These are phyloP conservation scores for Tetraselmis striata DNA, from an alignment of 139 green algal genomes.

Conservation along the genomic window DNA sequence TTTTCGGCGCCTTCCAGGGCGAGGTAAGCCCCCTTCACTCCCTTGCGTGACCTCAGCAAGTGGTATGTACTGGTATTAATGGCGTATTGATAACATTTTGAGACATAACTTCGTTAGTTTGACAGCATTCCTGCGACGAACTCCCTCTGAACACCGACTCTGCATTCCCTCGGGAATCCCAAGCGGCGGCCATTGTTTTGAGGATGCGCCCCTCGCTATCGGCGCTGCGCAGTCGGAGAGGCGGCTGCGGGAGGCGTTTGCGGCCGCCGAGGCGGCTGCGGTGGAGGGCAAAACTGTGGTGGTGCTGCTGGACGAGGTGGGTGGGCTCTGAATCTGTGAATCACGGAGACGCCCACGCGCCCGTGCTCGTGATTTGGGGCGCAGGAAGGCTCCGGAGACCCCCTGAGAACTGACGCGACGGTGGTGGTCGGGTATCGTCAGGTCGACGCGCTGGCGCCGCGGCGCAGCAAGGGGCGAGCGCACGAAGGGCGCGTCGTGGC, in stretches of 20 bases:
- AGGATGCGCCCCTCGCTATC: too few species aligned
- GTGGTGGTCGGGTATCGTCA: too few species aligned
- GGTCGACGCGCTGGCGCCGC: constrained; percentile 78
- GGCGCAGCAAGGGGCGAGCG: constrained; percentile 38
- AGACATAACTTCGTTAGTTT: constrained; percentile 5
- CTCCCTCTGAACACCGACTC: too few species aligned
- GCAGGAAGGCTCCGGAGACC: too few species aligned
- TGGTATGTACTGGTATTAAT: too few species aligned
- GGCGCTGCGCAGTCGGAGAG: constrained; percentile 87
- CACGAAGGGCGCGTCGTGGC: constrained; percentile 82
- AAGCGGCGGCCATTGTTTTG: too few species aligned
- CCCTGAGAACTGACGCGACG: too few species aligned
- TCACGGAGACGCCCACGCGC: not conserved
- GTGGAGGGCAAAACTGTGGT: constrained; percentile 41
- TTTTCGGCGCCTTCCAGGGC: constrained; percentile 62
- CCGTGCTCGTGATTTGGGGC: too few species aligned
- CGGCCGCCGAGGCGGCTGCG: constrained; percentile 43
- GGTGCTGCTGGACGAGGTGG: constrained; percentile 83
- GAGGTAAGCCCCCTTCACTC: not conserved
- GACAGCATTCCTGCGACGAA: not conserved
- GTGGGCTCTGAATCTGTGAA: too few species aligned
- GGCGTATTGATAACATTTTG: too few species aligned
- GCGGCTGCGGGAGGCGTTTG: constrained; percentile 73
- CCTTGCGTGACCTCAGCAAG: too few species aligned
- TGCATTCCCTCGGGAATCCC: too few species aligned